Base-by-base conservation (phyloP, 306 rosid species). In the Fagus crenata region DNA sequence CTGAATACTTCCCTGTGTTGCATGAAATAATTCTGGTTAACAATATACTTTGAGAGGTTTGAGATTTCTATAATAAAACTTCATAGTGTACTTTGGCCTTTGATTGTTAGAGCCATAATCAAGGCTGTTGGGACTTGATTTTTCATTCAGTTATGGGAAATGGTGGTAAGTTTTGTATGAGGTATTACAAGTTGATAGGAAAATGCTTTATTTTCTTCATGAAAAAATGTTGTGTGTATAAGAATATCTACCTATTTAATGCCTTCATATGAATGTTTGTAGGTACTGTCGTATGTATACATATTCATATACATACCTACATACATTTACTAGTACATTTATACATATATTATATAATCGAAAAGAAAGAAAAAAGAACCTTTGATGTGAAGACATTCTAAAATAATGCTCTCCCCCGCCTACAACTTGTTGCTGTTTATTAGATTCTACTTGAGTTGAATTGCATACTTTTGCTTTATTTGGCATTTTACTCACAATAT, bases 341-440 rank as follows among this genome's bases (percentile, higher is more conserved):
- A 13, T 63, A 5, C 6, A 0, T 61, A 61, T 17, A 63, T 35
- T 32, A 35, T 5, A 4, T 63, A 33, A 5, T 35, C 1, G 33
- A 33, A 35, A 63, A 63, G 3, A 15, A 37, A 15, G 2, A 15
- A 53, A 43, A 12, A 12, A 5, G 35, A 33, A 71, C 72, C 76
- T 75, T 33, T 72, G 31, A 60, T 63, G 53, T 43, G n/a, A 74
- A 74, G 43, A 71, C 64, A 70, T 15, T 71, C 39, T 74, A 77
- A 37, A 65, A 61, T 65, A 70, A 73, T 60, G 72, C 49, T 18
- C 65, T 59, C 15, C 71, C 37, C 64, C 53, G 49, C 56, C 40
- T 58, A 14, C 74, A 4, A 41, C 49, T 40, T 68, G 51, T 49
- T 28, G 7, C 67, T 46, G 42, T 53, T 75, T 76, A 54, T 54